Percentiles rank a stretch among this genome's conserved stretches.
Conservation (phyloP, 306 rosid genomes). For the Rubus parviflorus region DNA sequence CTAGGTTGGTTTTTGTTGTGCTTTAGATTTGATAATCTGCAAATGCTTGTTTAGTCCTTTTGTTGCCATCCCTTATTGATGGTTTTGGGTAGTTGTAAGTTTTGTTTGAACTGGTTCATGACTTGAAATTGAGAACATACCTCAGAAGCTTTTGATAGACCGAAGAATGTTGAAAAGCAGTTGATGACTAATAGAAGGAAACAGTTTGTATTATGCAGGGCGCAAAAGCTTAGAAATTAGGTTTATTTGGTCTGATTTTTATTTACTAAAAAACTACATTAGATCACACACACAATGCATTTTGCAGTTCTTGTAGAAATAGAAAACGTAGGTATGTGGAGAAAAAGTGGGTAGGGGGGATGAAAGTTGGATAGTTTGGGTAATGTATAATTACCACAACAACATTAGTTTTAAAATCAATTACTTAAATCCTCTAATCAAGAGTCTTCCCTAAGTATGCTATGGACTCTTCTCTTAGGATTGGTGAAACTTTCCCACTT, state of each 20-base stretch:
- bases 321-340: background rate
- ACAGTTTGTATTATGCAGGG: background rate
- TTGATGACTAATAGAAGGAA: constrained; percentile 1
- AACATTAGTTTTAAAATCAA: too few species aligned
- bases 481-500: background rate
- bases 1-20: background rate
- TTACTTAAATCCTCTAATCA: background rate
- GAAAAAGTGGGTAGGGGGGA: too few species aligned
- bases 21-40: background rate
- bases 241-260: background rate
- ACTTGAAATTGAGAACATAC: background rate
- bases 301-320: background rate
- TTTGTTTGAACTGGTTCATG: background rate
- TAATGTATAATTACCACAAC: too few species aligned
- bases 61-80: background rate
- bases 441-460: too few species aligned
- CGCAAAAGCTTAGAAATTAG: background rate
- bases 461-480: background rate
- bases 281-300: background rate
- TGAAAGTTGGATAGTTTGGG: too few species aligned
- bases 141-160: background rate
- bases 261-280: background rate
- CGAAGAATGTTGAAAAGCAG: background rate
- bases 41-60: background rate
- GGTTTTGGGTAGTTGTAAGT: background rate